These are phyloP conservation scores for Ophiostoma himal-ulmi DNA, from an alignment of 2,329 filamentous ascomycete genomes.

Conservation along the genomic window DNA sequence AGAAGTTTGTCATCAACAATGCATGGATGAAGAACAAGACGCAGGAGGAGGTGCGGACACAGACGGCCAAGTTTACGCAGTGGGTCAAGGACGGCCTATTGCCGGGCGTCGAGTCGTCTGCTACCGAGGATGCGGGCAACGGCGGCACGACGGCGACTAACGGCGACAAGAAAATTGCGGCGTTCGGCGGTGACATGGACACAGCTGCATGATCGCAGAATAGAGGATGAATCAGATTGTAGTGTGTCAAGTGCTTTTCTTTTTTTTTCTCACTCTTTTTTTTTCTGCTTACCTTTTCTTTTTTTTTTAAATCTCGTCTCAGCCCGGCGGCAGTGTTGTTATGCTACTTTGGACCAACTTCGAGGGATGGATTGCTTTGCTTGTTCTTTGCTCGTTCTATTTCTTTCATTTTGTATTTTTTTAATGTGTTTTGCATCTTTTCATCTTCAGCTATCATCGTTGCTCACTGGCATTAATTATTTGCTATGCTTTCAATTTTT, in stretches of 20 bases:
- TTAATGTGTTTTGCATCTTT: neutral
- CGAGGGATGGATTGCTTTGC: neutral
- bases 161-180: constrained; percentile 9
- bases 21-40: constrained; percentile 74
- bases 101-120: constrained; percentile 15
- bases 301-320: neutral
- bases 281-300: neutral
- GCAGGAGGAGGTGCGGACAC: constrained; percentile 68
- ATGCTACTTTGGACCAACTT: neutral
- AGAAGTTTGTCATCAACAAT: constrained; percentile 78
- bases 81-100: constrained; percentile 47
- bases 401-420: constrained; percentile 3
- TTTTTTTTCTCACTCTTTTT: constrained; percentile 12
- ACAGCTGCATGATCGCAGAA: constrained; percentile 17
- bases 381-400: constrained; percentile 3
- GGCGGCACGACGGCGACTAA: neutral
- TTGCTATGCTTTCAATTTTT: neutral
- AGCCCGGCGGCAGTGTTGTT: constrained; percentile 6
- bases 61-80: constrained; percentile 58
- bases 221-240: constrained; percentile 6
- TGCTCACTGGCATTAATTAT: neutral
- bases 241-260: too few species aligned
- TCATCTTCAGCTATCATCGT: neutral
- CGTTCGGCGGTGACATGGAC: constrained; percentile 17
- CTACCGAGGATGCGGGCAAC: neutral